Base-by-base conservation (phyloP, 495 filamentous ascomycete species). In the Aspergillus cavernicola region DNA sequence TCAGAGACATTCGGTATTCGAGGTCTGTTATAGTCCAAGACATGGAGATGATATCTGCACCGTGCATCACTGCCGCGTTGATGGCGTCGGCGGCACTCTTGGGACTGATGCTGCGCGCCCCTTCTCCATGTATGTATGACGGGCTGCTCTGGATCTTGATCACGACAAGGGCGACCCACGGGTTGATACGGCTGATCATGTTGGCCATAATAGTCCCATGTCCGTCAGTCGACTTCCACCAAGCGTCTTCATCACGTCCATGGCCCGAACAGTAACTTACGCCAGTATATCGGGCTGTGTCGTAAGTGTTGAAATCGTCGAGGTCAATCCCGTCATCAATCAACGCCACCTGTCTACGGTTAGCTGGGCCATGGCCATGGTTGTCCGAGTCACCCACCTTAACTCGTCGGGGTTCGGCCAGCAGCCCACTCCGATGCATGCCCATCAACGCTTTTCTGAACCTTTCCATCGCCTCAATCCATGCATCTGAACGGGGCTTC, bases 101-200 rank as follows among this genome's bases (percentile, higher is more conserved):
- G 2, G 42, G 15, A 28, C 28, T 46, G 42, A 46, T 46, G 42
- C 42, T 46, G 4, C 42, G 42, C 28, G 42, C 42, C 9, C 42
- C 16, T 12, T 32, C 42, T 9, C 42, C 42, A 20, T 46, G 42
- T 33, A 46, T 46, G 16, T 20, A 46, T 11, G 26, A 46, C 16
- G 26, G 42, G 7, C 42, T 33, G 42, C 42, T 46, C 16, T 46
- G 28, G 28, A 46, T 33, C 28, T 46, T 46, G 15, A 46, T 46
- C 42, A 46, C 42, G 28, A 33, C 42, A 9, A 46, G 42, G 6
- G 11, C 7, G 3, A 46, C 28, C 42, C 42, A 46, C 1, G 42
- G 42, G 18, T 46, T 46, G 10, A 46, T 46, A 2, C 42, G 42
- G 42, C 42, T 46, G 12, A 46, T 46, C 42, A 46, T 46, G 42